Evolutionary conservation across 2,329 filamentous ascomycete genomes (phyloP).

Genomic region (Camillea tinctor): DNA sequence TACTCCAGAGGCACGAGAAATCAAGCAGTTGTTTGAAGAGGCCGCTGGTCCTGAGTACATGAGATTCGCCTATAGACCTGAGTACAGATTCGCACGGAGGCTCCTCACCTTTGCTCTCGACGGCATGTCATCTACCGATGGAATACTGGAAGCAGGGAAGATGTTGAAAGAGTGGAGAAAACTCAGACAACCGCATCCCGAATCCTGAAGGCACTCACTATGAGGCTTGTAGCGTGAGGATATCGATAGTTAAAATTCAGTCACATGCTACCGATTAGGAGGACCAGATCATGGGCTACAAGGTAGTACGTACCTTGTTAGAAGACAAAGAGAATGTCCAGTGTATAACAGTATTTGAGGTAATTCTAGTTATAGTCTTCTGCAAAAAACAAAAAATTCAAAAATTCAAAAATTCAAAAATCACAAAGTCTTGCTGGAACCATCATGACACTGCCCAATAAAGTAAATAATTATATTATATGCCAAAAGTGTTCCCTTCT

Average conservation of each 20-base stretch:
- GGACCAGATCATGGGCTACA: too few species aligned
- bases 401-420: too few species aligned
- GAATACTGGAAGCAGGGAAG: not conserved
- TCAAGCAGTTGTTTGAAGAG: constrained; percentile 30
- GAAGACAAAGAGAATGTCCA: too few species aligned
- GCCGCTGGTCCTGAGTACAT: constrained; percentile 25
- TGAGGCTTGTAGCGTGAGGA: not conserved
- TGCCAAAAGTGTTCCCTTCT: too few species aligned
- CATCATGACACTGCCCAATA: too few species aligned
- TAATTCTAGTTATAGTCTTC: too few species aligned
- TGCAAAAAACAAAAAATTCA: too few species aligned
- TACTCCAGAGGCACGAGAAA: constrained; percentile 4
- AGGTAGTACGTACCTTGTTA: too few species aligned
- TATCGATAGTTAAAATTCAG: not conserved
- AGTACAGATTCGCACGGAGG: constrained; percentile 20
- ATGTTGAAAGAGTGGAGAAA: constrained; percentile 11
- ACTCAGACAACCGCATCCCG: not conserved
- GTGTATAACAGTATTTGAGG: too few species aligned
- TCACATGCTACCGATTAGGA: not conserved
- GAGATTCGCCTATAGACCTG: constrained; percentile 24
- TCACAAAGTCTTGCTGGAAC: too few species aligned
- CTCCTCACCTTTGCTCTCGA: constrained; percentile 12
- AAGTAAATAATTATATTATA: too few species aligned
- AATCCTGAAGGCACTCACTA: not conserved
- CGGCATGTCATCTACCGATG: constrained; percentile 1